Base-by-base conservation (phyloP, 2,329 filamentous ascomycete species). In the Aspergillus costaricaensis region DNA sequence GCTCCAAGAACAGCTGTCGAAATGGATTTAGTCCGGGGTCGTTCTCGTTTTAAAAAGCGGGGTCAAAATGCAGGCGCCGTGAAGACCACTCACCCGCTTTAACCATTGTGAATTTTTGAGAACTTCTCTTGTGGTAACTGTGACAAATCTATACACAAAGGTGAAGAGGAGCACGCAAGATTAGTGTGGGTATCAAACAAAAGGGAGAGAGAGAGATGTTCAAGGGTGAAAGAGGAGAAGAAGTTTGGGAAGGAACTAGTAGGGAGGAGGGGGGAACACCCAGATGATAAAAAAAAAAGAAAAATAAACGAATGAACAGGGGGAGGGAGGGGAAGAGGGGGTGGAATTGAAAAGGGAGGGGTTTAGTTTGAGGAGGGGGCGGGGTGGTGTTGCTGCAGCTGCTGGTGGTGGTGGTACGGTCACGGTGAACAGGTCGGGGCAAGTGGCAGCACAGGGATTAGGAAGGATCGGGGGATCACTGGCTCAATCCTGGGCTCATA, bases 1-100 rank as follows among this genome's bases (percentile, higher is more conserved):
- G 94, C 95, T 81, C 95, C 95, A 82, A 95, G 92, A 83, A 99
- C 94, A 76, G 84, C 85, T 86, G 68, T 57, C 55, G 8, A 23
- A 12, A 32, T 15, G 27, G 44, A 12, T 47, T 10, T 7, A 32
- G 32, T 21, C 14, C 4, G 43, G n/a, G 25, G 27, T 32, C 32
- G 5, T 23, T 32, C 6, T 47, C 5, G 12, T 15, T 44, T 51
- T 21, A 10, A 1, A 48, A 51, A 50, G 15, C 55, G 25, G 32
- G 51, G 54, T 30, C 36, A 44, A 30, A 9, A 52, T 54, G 47
- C 21, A 44, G 19, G 36, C 27, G 27, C 15, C 23, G 27, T 54
- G n/a, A 17, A 55, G 14, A 41, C 25, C 48, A 64, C 73, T 55
- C 57, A 77, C 75, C 75, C 71, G 80, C 80, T 73, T 82, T 82